Base-by-base conservation (phyloP, 108 stramenopile species). In the Stephanodiscus triporus region DNA sequence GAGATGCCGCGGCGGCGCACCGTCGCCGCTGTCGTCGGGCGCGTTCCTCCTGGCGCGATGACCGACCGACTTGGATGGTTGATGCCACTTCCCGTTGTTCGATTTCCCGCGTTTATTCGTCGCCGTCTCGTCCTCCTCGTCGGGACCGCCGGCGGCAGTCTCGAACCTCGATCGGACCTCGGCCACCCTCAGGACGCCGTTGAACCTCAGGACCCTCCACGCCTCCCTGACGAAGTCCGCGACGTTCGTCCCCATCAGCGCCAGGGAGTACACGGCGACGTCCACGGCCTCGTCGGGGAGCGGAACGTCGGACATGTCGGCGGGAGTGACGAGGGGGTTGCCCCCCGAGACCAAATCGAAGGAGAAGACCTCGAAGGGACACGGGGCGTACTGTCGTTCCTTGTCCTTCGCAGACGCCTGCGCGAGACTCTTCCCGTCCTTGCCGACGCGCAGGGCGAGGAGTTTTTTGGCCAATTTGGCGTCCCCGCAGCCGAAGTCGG, bases 401-500 rank as follows among this genome's bases (percentile, higher is more conserved):
- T 11, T 10, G 9, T 51, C 69, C 34, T 32, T 63, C 42, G 38
- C 16, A 19, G 71, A 45, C 24, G 76, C 24, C 40, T 75, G 69
- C 3, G 53, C 16, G 9, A 23, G 26, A 4, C 43, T 56, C 40
- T 64, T 37, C 14, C 70, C 71, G 42, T 72, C 57, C 22, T 70
- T 62, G 3, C 60, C 55, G 24, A 77, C 29, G 19, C 64, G 54
- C 54, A 73, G 30, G 6, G 68, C 64, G 37, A 86, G 48, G 45
- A 98, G 83, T 11, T 82, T 75, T 37, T 85, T 78, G 2, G 97
- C 95, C 22, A 99, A 83, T 32, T 93, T 85, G 26, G 99, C 99
- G 84, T 99, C 98, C 0, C 99, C 99, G 69, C 99, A 99, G 29
- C 99, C 99, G 79, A 99, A 97, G 87, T 99, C 99, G 11, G 98